Percentiles rank a stretch among this genome's conserved stretches.
Evolutionary conservation across 805 yeast genomes (phyloP).

Genomic region (Isabelozyma pseudorhagii): DNA sequence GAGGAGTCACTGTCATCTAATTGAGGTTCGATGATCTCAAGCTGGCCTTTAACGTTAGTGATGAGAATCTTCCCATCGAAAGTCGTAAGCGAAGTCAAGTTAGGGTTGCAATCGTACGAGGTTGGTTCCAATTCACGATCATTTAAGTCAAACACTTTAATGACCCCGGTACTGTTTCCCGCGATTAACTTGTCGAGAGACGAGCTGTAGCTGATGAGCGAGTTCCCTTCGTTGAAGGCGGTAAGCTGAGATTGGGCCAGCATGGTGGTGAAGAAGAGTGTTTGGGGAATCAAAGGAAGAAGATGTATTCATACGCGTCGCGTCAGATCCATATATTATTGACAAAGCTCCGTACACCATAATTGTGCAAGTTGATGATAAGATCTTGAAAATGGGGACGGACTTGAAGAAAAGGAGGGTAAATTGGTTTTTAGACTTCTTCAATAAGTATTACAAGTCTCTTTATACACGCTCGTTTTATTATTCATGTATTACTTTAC

Average conservation of each 20-base stretch:
- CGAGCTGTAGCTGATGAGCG: slow-evolving; percentile 23
- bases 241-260: slow-evolving; percentile 18
- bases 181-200: slow-evolving; percentile 37
- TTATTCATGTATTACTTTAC: neutral
- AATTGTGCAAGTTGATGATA: slow-evolving; percentile 11
- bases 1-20: slow-evolving; percentile 14
- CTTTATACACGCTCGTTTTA: neutral
- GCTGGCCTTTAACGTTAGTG: slow-evolving; percentile 42
- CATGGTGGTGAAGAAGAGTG: neutral
- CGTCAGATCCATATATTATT: neutral
- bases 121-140: slow-evolving; percentile 60
- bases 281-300: neutral
- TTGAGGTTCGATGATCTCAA: slow-evolving; percentile 37
- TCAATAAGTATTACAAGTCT: neutral
- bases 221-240: slow-evolving; percentile 42
- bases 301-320: neutral
- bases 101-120: slow-evolving; percentile 49
- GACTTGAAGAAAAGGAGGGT: slow-evolving; percentile 11
- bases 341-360: slow-evolving; percentile 1
- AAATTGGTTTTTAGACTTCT: slow-evolving; percentile 25
- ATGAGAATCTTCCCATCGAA: slow-evolving; percentile 19
- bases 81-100: slow-evolving; percentile 39
- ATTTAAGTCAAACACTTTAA: slow-evolving; percentile 47
- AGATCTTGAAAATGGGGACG: neutral
- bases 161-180: slow-evolving; percentile 53